Percentiles rank a stretch among this genome's conserved stretches.
Evolutionary conservation across 2,329 filamentous ascomycete species (phyloP).

Genomic region (Aspergillus transmontanensis): DNA sequence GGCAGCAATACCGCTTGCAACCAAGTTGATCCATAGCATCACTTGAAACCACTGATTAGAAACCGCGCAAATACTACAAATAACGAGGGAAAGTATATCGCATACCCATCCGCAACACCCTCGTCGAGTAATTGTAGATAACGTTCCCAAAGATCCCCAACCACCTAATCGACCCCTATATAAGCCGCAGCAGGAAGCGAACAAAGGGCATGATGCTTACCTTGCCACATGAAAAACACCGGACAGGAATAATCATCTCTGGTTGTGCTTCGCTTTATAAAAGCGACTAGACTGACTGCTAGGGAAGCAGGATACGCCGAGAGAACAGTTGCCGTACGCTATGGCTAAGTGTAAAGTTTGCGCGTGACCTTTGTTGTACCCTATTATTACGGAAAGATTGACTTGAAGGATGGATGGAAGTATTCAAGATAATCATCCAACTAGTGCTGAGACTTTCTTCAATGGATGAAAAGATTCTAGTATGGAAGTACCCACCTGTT

Average conservation of each 20-base stretch:
- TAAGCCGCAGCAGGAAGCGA: conserved; percentile 2
- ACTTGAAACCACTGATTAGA: conserved; percentile 51
- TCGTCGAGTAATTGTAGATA: conserved; percentile 88
- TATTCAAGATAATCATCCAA: background rate
- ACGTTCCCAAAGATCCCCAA: conserved; percentile 95
- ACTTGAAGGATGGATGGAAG: background rate
- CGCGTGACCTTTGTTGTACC: background rate
- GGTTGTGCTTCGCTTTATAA: background rate
- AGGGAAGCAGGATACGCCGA: background rate
- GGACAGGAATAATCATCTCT: conserved; percentile 96
- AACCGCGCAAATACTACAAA: background rate
- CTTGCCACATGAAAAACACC: conserved; percentile 99
- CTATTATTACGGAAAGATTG: background rate
- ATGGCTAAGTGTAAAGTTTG: background rate
- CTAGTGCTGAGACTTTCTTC: background rate
- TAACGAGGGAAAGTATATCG: conserved; percentile 13
- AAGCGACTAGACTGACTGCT: background rate
- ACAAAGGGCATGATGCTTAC: conserved; percentile 51
- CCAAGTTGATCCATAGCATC: conserved; percentile 95
- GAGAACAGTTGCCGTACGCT: background rate
- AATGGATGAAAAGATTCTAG: background rate
- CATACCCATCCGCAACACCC: conserved; percentile 72
- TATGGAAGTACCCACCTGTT: background rate
- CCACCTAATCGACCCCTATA: conserved; percentile 64
- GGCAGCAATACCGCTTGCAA: conserved; percentile 95